Conservation (phyloP, 495 filamentous ascomycete genomes). For the Evernia prunastri region DNA sequence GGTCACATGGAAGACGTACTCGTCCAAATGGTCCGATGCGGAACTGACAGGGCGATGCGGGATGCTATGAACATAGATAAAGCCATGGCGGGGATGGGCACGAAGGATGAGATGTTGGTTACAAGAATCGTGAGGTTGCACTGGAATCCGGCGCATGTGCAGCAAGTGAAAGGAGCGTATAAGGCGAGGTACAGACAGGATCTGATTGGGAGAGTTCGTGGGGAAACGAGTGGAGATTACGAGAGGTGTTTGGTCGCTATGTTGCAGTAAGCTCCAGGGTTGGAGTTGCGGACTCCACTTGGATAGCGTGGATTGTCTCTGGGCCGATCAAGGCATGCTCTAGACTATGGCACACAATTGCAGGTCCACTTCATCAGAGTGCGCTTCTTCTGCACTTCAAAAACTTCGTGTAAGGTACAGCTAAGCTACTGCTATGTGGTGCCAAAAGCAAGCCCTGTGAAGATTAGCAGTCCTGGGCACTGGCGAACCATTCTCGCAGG, state of each 20-base stretch:
- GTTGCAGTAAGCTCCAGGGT: constrained; percentile 15
- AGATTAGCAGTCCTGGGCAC: too few relatives aligned
- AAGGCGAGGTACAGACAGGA: constrained; percentile 53
- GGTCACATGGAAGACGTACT: constrained; percentile 89
- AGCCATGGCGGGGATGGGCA: constrained; percentile 79
- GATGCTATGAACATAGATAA: constrained; percentile 77
- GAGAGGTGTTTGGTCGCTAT: constrained; percentile 57
- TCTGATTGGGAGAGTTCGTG: constrained; percentile 58
- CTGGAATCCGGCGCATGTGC: constrained; percentile 68
- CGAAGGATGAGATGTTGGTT: constrained; percentile 75
- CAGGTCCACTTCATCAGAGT: background rate
- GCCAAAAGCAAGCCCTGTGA: too few relatives aligned
- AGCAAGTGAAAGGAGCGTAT: constrained; percentile 69
- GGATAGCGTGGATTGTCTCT: background rate
- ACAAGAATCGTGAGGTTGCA: constrained; percentile 66
- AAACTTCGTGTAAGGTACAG: too few relatives aligned
- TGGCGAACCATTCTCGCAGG: too few relatives aligned
- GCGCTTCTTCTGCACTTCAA: too few relatives aligned
- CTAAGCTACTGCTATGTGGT: too few relatives aligned
- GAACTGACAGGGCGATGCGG: constrained; percentile 69
- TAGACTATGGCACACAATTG: background rate
- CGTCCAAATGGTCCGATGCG: constrained; percentile 68
- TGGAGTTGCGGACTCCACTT: background rate
- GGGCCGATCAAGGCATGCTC: background rate
- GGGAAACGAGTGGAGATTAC: constrained; percentile 86